Evolutionary conservation across 148 eudicot genomes (phyloP).

Genomic region (Silene conica): DNA sequence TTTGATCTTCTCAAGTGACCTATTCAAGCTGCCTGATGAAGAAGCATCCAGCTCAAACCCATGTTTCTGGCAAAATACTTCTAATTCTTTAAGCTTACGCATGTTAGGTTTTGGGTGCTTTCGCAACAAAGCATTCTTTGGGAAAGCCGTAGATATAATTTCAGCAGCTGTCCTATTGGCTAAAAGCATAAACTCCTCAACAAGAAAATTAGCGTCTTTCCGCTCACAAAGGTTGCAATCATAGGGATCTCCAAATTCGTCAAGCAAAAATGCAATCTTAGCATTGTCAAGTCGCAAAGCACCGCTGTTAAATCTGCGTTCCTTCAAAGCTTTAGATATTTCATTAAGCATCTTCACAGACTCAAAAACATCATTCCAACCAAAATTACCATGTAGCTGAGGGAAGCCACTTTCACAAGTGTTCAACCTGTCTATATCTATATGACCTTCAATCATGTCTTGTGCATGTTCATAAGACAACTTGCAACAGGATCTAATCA

Average conservation of each 20-base stretch:
- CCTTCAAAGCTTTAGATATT: slow-evolving; percentile 54
- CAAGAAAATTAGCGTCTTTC: slow-evolving; percentile 66
- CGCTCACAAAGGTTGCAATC: slow-evolving; percentile 48
- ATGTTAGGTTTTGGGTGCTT: slow-evolving; percentile 86
- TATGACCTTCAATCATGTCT: slow-evolving; percentile 58
- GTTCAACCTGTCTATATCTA: slow-evolving; percentile 25
- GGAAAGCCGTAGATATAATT: slow-evolving; percentile 68
- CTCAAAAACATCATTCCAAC: slow-evolving; percentile 54
- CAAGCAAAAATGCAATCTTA: slow-evolving; percentile 55
- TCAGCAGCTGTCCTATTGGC: slow-evolving; percentile 91
- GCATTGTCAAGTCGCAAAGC: slow-evolving; percentile 73
- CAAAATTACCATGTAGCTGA: slow-evolving; percentile 51
- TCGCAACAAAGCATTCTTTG: slow-evolving; percentile 65
- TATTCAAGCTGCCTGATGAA: slow-evolving; percentile 57
- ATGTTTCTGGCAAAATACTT: slow-evolving; percentile 70
- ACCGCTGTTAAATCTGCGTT: slow-evolving; percentile 60
- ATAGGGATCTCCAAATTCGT: slow-evolving; percentile 69
- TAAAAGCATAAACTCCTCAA: slow-evolving; percentile 95
- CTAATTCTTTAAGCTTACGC: slow-evolving; percentile 70
- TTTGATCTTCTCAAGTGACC: slow-evolving; percentile 58
- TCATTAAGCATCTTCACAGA: slow-evolving; percentile 56
- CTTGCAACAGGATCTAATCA: slow-evolving; percentile 85
- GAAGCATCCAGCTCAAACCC: slow-evolving; percentile 67
- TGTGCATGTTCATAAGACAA: slow-evolving; percentile 91
- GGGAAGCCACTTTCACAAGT: slow-evolving; percentile 33